A percentile compares a stretch with the other conserved stretches of the same genome.
Conservation (phyloP, 345 rosid species). For the Anacardium occidentale region DNA sequence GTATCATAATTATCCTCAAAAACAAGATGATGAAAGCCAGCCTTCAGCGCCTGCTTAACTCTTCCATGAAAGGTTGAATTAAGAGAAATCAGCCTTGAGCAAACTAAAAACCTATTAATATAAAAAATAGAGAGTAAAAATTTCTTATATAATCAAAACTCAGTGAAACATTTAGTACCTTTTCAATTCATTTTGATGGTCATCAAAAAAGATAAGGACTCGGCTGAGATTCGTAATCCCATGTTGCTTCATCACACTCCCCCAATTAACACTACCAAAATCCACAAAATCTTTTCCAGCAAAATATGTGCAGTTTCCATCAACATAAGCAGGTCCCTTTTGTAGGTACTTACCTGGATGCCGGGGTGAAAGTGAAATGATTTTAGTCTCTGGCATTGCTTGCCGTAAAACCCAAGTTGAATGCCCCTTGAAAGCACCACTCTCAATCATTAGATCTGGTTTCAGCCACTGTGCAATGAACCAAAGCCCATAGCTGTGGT, state of each 20-base stretch:
- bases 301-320: slow-evolving; percentile 91
- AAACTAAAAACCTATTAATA: background rate
- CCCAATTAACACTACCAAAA: slow-evolving; percentile 91
- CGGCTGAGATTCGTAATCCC: slow-evolving; percentile 61
- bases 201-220: slow-evolving; percentile 85
- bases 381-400: slow-evolving; percentile 87
- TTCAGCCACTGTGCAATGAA: slow-evolving; percentile 82
- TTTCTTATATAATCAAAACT: background rate
- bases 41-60: slow-evolving; percentile 73
- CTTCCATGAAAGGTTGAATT: slow-evolving; percentile 36
- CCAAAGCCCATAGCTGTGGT: slow-evolving; percentile 99
- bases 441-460: slow-evolving; percentile 96
- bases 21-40: slow-evolving; percentile 85
- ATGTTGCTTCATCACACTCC: slow-evolving; percentile 57
- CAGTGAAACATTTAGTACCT: slow-evolving; percentile 43
- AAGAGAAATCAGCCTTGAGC: slow-evolving; percentile 16
- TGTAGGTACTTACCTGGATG: slow-evolving; percentile 89
- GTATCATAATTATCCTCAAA: slow-evolving; percentile 99
- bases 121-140: background rate
- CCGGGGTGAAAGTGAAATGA: slow-evolving; percentile 78
- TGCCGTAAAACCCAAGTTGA: slow-evolving; percentile 99
- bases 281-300: slow-evolving; percentile 97
- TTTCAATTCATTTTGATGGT: slow-evolving; percentile 95
- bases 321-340: slow-evolving; percentile 98
- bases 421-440: slow-evolving; percentile 98